Evolutionary conservation across 2,329 filamentous ascomycete genomes (phyloP).

Genomic region (Cladorrhinum sp.): DNA sequence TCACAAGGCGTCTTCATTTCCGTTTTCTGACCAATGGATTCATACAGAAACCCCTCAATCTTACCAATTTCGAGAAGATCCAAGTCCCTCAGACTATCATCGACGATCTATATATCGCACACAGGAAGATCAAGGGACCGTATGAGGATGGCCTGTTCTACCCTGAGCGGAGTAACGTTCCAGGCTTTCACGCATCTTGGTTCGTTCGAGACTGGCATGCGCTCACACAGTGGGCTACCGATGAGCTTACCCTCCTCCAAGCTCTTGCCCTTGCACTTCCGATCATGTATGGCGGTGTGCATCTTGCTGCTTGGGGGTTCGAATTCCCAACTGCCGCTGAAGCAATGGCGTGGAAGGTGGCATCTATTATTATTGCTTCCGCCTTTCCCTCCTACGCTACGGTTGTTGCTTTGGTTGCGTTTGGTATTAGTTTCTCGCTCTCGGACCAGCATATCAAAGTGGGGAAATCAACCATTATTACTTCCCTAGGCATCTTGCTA

Average conservation of each 20-base stretch:
- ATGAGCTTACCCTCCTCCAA: neutral
- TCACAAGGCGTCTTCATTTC: no score
- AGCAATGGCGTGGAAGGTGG: neutral
- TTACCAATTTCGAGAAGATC: no score
- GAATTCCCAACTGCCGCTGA: neutral
- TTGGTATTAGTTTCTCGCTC: neutral
- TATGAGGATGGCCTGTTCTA: no score
- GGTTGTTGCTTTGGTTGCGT: neutral
- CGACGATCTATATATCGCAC: no score
- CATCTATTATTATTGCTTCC: neutral
- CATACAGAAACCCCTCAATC: no score
- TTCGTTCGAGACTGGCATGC: no score
- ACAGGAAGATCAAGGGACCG: no score
- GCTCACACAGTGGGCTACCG: neutral
- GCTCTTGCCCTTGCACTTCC: neutral
- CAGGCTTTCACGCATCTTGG: no score
- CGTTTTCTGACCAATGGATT: no score
- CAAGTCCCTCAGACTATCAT: no score
- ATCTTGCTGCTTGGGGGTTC: neutral
- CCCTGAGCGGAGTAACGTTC: no score
- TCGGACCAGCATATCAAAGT: neutral
- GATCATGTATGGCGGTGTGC: conserved; percentile 4
- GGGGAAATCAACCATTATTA: neutral
- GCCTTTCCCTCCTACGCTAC: neutral
- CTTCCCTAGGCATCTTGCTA: neutral